These are phyloP conservation scores for Pythium monospermum DNA, from an alignment of 352 stramenopile species.

Conservation along the genomic window DNA sequence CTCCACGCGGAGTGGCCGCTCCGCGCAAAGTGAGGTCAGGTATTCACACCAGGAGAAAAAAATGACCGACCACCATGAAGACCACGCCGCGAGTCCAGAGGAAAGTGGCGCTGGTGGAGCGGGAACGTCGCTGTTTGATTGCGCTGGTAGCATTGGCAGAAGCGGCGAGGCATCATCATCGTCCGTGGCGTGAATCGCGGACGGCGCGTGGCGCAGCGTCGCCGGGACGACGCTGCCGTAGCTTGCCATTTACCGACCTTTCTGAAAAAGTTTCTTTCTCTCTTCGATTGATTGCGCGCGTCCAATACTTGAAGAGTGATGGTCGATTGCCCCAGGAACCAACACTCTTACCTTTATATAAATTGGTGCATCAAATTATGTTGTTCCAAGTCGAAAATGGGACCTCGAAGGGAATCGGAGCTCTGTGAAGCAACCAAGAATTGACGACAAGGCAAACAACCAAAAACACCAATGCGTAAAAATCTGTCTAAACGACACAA, in stretches of 20 bases:
- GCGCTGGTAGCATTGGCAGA: not conserved
- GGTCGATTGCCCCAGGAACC: too few species aligned
- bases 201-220: conserved; percentile 10
- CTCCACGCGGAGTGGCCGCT: conserved; percentile 21
- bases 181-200: conserved; percentile 11
- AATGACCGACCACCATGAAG: conserved; percentile 24
- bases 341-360: too few species aligned
- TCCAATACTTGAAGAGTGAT: too few species aligned
- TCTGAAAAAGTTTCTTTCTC: too few species aligned
- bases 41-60: conserved; percentile 34
- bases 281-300: too few species aligned
- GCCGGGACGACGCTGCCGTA: conserved; percentile 22
- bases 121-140: not conserved
- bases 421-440: too few species aligned
- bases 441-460: too few species aligned
- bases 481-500: conserved; percentile 2
- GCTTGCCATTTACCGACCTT: too few species aligned
- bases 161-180: conserved; percentile 7
- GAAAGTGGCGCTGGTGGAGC: not conserved
- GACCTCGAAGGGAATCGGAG: too few species aligned
- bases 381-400: not conserved
- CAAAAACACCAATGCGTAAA: too few species aligned
- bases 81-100: not conserved
- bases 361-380: not conserved
- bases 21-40: conserved; percentile 19